Percentiles rank a stretch among this genome's conserved stretches.
Conservation (phyloP, 768 basidiomycete genomes). For the Suillus subluteus region DNA sequence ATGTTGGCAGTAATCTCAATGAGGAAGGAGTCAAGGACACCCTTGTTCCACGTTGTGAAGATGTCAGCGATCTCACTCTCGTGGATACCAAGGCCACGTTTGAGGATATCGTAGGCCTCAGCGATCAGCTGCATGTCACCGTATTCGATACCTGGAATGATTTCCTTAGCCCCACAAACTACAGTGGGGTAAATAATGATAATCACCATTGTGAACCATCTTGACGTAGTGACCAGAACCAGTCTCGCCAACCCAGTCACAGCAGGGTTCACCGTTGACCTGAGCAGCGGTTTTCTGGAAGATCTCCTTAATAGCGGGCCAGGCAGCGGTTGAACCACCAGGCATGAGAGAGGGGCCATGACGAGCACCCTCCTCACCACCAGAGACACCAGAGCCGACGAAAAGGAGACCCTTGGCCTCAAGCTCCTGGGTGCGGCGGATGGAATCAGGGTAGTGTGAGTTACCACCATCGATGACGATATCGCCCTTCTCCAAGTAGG, state of each 20-base stretch:
- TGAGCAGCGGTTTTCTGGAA: constrained; percentile 99
- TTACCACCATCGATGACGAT: constrained; percentile 99
- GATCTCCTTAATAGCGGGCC: constrained; percentile 97
- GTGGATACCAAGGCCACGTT: constrained; percentile 85
- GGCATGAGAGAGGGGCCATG: constrained; percentile 99
- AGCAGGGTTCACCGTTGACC: constrained; percentile 93
- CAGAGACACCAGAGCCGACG: constrained; percentile 98
- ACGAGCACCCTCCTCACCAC: constrained; percentile 98
- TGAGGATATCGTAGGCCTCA: constrained; percentile 98
- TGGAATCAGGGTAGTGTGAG: constrained; percentile 98
- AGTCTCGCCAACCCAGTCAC: constrained; percentile 98
- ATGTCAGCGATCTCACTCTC: constrained; percentile 94
- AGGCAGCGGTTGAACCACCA: constrained; percentile 91
- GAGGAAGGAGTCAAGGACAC: constrained; percentile 99
- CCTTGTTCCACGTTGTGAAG: constrained; percentile 95
- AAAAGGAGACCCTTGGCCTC: constrained; percentile 95
- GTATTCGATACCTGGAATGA: constrained; percentile 88
- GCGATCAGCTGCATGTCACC: constrained; percentile 99
- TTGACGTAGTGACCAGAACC: constrained; percentile 99
- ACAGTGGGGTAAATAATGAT: constrained; percentile 13
- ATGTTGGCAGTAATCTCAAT: constrained; percentile 98
- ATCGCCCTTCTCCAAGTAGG: constrained; percentile 92
- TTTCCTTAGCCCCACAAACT: constrained; percentile 13
- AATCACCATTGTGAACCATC: constrained; percentile 96
- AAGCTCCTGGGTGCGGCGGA: constrained; percentile 91